Evolutionary conservation across 768 basidiomycete genomes (phyloP).

Genomic region (Crepidotus variabilis): DNA sequence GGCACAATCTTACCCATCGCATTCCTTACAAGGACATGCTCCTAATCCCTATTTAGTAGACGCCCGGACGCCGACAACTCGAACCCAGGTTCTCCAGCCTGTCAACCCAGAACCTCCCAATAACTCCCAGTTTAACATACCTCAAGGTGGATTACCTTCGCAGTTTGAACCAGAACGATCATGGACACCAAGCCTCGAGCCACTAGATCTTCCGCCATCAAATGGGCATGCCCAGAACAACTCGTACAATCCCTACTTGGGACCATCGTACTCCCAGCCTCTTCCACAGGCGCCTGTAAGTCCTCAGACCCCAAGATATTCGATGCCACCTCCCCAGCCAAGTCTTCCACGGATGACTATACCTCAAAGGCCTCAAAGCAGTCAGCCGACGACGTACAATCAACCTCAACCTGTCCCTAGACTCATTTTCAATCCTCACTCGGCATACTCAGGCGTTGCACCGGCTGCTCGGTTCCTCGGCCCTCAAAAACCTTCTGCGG

Average conservation of each 20-base stretch:
- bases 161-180: background rate
- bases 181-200: background rate
- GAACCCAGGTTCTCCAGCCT: background rate
- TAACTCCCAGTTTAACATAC: background rate
- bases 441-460: constrained; percentile 36
- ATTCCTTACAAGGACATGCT: background rate
- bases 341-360: constrained; percentile 10
- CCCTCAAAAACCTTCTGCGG: constrained; percentile 3
- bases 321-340: constrained; percentile 2
- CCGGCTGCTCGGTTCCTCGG: background rate
- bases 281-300: background rate
- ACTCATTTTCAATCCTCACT: constrained; percentile 40
- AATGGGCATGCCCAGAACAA: background rate
- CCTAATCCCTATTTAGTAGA: background rate
- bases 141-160: background rate
- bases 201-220: background rate
- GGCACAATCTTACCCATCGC: background rate
- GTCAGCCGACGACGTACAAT: constrained; percentile 4
- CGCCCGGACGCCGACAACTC: background rate
- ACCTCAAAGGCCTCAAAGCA: constrained; percentile 3
- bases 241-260: background rate
- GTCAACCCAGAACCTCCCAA: background rate
- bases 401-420: constrained; percentile 11
- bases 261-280: background rate
- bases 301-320: background rate